phyloP scores from a whole-genome alignment of 1,284 basidiomycete genomes.

The Megacollybia platyphylla region DNA sequence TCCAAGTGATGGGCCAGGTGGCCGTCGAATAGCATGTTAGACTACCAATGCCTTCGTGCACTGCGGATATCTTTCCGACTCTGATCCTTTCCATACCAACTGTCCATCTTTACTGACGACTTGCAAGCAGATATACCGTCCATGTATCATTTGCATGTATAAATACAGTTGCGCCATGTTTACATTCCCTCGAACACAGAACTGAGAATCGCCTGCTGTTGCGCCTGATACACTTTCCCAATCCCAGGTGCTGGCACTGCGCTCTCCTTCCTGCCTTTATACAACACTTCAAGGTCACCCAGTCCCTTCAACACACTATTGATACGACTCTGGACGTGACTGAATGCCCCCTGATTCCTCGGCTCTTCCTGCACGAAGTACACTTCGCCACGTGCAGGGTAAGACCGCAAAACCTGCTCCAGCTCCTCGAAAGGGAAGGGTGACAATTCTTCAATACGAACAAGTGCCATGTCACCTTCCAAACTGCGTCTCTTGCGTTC shows the following conservation, averaged over 20 bases:
- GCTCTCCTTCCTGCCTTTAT: slow-evolving; percentile 58
- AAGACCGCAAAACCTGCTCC: slow-evolving; percentile 29
- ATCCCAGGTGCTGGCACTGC: slow-evolving; percentile 73
- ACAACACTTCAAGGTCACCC: slow-evolving; percentile 25
- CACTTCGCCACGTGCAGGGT: slow-evolving; percentile 30
- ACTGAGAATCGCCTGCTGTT: slow-evolving; percentile 50
- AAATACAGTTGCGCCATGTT: slow-evolving; percentile 2
- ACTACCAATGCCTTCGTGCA: slow-evolving; percentile 28
- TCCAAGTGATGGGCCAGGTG: slow-evolving; percentile 22
- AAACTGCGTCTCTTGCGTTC: slow-evolving; percentile 41
- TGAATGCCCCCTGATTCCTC: slow-evolving; percentile 73
- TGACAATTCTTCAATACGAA: slow-evolving; percentile 75
- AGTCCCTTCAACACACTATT: slow-evolving; percentile 33
- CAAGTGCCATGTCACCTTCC: slow-evolving; percentile 43
- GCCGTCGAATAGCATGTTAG: slow-evolving; percentile 34
- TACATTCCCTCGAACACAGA: slow-evolving; percentile 40
- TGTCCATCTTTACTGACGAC: too few species aligned
- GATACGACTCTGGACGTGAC: slow-evolving; percentile 51
- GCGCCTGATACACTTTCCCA: slow-evolving; percentile 51
- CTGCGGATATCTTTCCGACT: slow-evolving; percentile 25
- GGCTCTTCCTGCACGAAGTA: slow-evolving; percentile 82
- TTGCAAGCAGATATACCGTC: too few species aligned
- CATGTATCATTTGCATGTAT: too few species aligned
- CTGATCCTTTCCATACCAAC: slow-evolving; percentile 15
- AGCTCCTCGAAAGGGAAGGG: slow-evolving; percentile 72